Percentiles rank a stretch among this genome's conserved stretches.
Conservation (phyloP, 768 basidiomycete species). For the Dendrothele bispora region DNA sequence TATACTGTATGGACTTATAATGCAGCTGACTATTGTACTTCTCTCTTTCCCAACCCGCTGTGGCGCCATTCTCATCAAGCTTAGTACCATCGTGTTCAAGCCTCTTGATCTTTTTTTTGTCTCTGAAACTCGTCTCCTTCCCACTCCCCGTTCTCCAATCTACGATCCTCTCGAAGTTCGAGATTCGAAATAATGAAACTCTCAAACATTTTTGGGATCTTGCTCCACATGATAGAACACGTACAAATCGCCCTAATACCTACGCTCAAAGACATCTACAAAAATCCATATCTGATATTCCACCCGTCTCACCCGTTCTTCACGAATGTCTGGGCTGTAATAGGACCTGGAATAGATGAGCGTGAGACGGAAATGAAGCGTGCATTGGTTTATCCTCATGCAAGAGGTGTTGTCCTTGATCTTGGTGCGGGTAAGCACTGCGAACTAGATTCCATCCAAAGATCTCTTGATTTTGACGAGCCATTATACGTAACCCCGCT, state of each 20-base stretch:
- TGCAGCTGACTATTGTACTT: no score
- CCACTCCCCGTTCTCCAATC: no score
- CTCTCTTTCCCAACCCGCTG: no score
- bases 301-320: conserved; percentile 49
- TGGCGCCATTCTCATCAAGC: no score
- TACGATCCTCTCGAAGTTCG: no score
- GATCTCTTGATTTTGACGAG: background rate
- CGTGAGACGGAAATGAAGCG: conserved; percentile 40
- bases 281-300: conserved; percentile 44
- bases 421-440: conserved; percentile 65
- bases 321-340: conserved; percentile 59
- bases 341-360: conserved; percentile 48
- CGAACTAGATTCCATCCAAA: conserved; percentile 16
- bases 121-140: no score
- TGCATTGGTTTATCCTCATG: conserved; percentile 50
- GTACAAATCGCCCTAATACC: conserved; percentile 40
- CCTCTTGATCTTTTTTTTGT: no score
- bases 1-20: no score
- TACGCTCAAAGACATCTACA: conserved; percentile 41
- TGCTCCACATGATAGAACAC: conserved; percentile 42
- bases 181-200: conserved; percentile 49
- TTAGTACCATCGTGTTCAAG: no score
- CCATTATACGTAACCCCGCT: background rate
- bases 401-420: conserved; percentile 63
- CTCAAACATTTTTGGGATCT: conserved; percentile 38